Evolutionary conservation across 106 monocot genomes (phyloP).

Genomic region (Allium sativum): DNA sequence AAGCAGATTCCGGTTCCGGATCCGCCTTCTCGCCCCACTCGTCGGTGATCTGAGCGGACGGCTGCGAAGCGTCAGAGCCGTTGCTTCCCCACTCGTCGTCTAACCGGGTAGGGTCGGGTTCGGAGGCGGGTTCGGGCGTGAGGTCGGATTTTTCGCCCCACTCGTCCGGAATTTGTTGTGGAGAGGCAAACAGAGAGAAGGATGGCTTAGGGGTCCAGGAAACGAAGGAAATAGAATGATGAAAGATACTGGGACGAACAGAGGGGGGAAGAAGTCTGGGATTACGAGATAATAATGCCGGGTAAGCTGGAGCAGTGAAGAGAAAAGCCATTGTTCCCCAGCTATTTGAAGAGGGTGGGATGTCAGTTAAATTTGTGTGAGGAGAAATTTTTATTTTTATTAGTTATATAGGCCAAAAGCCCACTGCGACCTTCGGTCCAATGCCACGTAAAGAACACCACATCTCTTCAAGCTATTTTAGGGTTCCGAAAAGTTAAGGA

Average conservation of each 20-base stretch:
- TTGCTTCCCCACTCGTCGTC: constrained; percentile 34
- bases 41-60: constrained; percentile 4
- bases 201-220: not conserved
- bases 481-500: too few relatives aligned
- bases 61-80: constrained; percentile 1
- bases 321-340: constrained; percentile 6
- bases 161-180: constrained; percentile 30
- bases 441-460: too few relatives aligned
- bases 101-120: constrained; percentile 18
- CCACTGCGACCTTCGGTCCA: too few relatives aligned
- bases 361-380: too few relatives aligned
- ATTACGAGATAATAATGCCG: not conserved
- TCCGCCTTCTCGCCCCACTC: constrained; percentile 20
- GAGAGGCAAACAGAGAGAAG: not conserved
- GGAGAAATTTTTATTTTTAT: too few relatives aligned
- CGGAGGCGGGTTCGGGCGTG: constrained; percentile 13
- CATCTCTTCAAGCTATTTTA: too few relatives aligned
- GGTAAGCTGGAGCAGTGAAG: not conserved
- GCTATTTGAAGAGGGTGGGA: too few relatives aligned
- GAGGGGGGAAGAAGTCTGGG: not conserved
- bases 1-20: constrained; percentile 3
- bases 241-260: not conserved
- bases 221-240: not conserved
- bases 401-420: too few relatives aligned
- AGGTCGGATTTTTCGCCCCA: constrained; percentile 31